Evolutionary conservation across 768 basidiomycete genomes (phyloP), one percentile per base, ranked within the genome.

Genomic region (Floccularia luteovirens): DNA sequence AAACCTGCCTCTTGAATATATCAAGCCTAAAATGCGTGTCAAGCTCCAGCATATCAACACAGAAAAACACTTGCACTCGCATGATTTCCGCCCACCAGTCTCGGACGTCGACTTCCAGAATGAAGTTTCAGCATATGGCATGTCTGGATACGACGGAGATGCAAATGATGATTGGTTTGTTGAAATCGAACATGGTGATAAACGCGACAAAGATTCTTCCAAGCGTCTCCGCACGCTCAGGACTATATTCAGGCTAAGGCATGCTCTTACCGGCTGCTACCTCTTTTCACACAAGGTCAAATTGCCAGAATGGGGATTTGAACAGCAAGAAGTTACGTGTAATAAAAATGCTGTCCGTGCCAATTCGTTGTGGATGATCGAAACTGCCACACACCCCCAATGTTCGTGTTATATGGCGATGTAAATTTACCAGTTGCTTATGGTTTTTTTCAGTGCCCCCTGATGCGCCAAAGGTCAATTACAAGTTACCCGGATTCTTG

Each of bases 91-190:
- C 17, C 91, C 96, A 3, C 91, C 93, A 13, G 81, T 99, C 11
- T 90, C 88, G 23, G 96, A 99, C 33, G 94, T 97, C 33, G 96
- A 99, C 52, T 99, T 97, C 69, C 96, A 99, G 66, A 94, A 98
- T 54, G 96, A 99, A 57, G 92, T 98, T 1, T 93, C 91, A 1
- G 90, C 70, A 0, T 99, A 99, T 53, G 96, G 96, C 1, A 79
- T 87, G 70, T 63, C 80, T 0, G 87, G 84, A 0, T 97, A 85
- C 56, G 63, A 59, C 0, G 94, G 94, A 11, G 94, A 97, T 53
- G 74, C 81, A 32, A 98, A 97, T 55, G 94, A 98, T 53, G 89
- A 97, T 53, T 91, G 88, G 82, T 63, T 81, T 41, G 71, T 98
- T 39, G 92, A 96, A 60, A 88, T 98, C 31, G 81, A 84, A 17